Evolutionary conservation across 2,329 filamentous ascomycete genomes (phyloP), one percentile per base, ranked within the genome.

Genomic region (Neofusicoccum ribis): DNA sequence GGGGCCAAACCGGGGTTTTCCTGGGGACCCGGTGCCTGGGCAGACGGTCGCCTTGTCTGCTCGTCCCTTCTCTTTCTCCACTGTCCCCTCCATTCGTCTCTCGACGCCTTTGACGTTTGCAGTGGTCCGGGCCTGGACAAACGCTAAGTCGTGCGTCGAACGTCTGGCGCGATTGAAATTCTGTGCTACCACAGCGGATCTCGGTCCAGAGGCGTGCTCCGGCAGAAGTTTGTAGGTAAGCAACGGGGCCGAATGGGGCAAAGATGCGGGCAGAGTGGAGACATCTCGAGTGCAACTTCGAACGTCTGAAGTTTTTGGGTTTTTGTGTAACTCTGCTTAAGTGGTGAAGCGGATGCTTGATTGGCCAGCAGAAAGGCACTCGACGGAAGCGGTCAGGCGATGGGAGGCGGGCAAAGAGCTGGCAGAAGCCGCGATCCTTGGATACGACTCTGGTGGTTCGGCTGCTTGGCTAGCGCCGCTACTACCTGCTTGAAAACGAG

Each of bases 241-340:
- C n/a, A 23, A 15, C 23, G 14, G 44, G 17, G 31, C 49, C 15
- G 11, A 37, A 64, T 49, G 41, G 27, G 41, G 39, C 15, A 39
- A 49, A 50, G 11, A 17, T 23, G 58, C 58, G 20, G 31, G 27
- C 41, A 63, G 49, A 12, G 47, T 46, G 20, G 51, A 47, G 61
- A 36, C 41, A 17, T 41, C 14, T 36, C n/a, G 23, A 3, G 5
- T 8, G 23, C 34, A 64, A 64, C 51, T 23, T 64, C 46, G 52
- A 50, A 64, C 63, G 52, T 64, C 63, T 58, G 44, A 15, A 44
- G 46, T 39, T 58, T 58, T 64, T 64, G 44, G 51, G 52, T 56
- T 64, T 63, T 64, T 59, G 63, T 59, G 63, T 59, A 64, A 64
- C 63, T 59, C 36, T 46, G 44, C 63, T 58, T 44, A 27, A 64